Evolutionary conservation across 805 yeast species (phyloP), one percentile per base, ranked within the genome.

Genomic region (Limtongia smithiae): DNA sequence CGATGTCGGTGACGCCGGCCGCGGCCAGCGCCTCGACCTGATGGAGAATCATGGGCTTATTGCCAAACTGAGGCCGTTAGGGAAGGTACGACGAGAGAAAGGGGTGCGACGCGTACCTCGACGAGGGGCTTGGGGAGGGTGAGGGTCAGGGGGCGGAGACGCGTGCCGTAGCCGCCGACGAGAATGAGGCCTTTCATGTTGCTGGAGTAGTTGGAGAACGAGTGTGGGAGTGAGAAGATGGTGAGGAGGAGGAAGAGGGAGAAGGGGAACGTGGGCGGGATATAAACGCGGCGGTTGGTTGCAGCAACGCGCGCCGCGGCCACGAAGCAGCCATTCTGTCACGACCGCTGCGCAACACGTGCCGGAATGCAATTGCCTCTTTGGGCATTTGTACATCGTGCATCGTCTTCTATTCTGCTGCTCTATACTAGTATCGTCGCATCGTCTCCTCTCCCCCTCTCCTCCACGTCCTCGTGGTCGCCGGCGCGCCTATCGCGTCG

Each of bases 91-190:
- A 38, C 15, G 33, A 15, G 46, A 17, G 42, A 31, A 30, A 30
- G 27, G 49, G 25, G 3, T 30, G 17, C 17, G n/a, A 20, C 20
- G 24, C 44, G 11, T 35, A 58, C 60, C 58, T 61, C 64, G 42
- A 61, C 64, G 14, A 61, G 57, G 38, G 65, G 64, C 52, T 61
- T 62, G 41, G 65, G 65, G n/a, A 61, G 59, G 21, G 65, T 62
- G 36, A 61, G 57, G 24, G 65, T 62, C 66, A 93, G 78, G 57
- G 99, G 99, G 81, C 99, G 90, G 77, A 93, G 85, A 78, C 99
- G 93, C 67, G 99, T 93, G 79, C 99, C 99, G 78, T 90, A 93
- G 73, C 98, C 98, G 69, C 98, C 98, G 65, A 91, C 97, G 71
- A 91, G 83, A 79, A 91, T 91, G 73, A 91, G 82, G 20, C 56